Conservation (phyloP, 768 basidiomycete species). For the Pulveroboletus frians region DNA sequence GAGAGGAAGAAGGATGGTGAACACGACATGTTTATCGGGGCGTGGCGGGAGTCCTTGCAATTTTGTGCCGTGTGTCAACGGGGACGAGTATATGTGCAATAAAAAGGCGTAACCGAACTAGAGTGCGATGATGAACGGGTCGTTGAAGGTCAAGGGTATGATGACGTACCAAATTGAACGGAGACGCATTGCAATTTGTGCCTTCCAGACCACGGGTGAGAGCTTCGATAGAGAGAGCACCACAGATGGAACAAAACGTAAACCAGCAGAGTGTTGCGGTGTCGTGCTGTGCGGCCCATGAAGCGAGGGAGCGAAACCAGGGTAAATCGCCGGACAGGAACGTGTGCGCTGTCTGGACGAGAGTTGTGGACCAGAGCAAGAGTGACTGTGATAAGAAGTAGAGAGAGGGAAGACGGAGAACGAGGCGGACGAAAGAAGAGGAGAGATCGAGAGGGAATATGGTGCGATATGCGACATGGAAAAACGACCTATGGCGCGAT, state of each 20-base stretch:
- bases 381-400: conserved; percentile 56
- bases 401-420: conserved; percentile 59
- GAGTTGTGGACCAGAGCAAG: conserved; percentile 51
- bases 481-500: conserved; percentile 20
- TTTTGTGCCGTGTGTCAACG: conserved; percentile 47
- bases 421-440: conserved; percentile 51
- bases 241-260: conserved; percentile 66
- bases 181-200: conserved; percentile 48
- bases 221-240: conserved; percentile 58
- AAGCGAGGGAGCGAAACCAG: conserved; percentile 34
- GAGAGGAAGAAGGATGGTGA: conserved; percentile 68
- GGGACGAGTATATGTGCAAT: conserved; percentile 67
- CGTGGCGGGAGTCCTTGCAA: conserved; percentile 46
- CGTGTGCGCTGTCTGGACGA: conserved; percentile 50
- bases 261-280: conserved; percentile 69
- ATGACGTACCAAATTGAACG: conserved; percentile 64
- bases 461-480: conserved; percentile 29
- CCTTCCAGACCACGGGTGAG: conserved; percentile 68
- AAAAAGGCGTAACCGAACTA: conserved; percentile 77
- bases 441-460: conserved; percentile 65
- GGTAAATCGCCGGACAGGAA: conserved; percentile 32
- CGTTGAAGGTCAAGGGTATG: background rate
- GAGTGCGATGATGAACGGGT: background rate
- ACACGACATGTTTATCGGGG: conserved; percentile 68
- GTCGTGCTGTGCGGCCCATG: conserved; percentile 45